Conservation (phyloP, 1,139 yeast genomes). For the Hansenula lynferdii region DNA sequence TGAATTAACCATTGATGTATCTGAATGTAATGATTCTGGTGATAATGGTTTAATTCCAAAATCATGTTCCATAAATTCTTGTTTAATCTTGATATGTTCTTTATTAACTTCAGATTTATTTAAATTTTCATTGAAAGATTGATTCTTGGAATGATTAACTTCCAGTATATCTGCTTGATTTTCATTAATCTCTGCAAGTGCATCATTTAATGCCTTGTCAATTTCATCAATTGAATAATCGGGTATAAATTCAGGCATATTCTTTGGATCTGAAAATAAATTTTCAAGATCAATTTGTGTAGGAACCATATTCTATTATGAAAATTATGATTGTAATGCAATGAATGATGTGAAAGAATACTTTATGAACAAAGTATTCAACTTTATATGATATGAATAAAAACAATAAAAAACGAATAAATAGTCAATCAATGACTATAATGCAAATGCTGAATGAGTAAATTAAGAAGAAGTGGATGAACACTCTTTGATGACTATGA, state of each 20-base stretch:
- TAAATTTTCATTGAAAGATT: neutral
- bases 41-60: slow-evolving; percentile 13
- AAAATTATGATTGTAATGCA: no score
- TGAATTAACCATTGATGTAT: slow-evolving; percentile 16
- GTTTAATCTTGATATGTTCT: neutral
- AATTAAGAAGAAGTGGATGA: no score
- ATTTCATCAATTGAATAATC: slow-evolving; percentile 8
- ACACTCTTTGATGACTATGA: no score
- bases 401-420: no score
- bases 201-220: slow-evolving; percentile 12
- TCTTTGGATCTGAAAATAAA: slow-evolving; percentile 8
- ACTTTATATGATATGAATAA: no score
- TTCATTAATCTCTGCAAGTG: slow-evolving; percentile 18
- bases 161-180: slow-evolving; percentile 3
- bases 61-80: neutral
- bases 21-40: slow-evolving; percentile 19
- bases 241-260: slow-evolving; percentile 1
- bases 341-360: no score
- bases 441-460: no score
- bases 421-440: no score
- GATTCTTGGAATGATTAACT: no score
- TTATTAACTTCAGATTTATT: neutral
- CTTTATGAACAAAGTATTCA: no score
- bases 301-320: neutral
- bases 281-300: slow-evolving; percentile 12